Base-by-base conservation (phyloP, 2,329 filamentous ascomycete species). In the Verticillium longisporum region DNA sequence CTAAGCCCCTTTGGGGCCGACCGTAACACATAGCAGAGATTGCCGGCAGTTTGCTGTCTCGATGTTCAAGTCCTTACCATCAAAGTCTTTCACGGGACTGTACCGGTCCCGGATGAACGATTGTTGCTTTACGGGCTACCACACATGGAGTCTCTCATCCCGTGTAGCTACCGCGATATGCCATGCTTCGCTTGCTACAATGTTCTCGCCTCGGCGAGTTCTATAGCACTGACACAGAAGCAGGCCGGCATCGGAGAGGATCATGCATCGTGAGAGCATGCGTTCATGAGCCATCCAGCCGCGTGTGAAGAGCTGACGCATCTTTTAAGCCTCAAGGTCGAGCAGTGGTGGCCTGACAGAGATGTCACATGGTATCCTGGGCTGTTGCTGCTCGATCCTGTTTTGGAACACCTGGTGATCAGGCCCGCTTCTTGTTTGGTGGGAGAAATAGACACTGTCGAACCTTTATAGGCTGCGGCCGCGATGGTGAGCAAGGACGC, bases 201-300 rank as follows among this genome's bases (percentile, higher is more conserved):
- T 14, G 38, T 41, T 14, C 38, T 41, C 38, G 38, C 38, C 38
- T 2, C 6, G 6, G 11, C 14, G 38, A 41, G 38, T n/a, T n/a
- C 14, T 41, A 6, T 56, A 45, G n/a, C 64, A 66, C 34, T 66
- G 61, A 61, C 61, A 64, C 6, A 56, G 57, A 33, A 63, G 34
- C 34, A 63, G 59, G 5, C 50, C 18, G n/a, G 54, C 57, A 3
- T 55, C 37, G 13, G 70, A 73, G 38, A 73, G 70, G 0, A 73
- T 62, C 1, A 71, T 63, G 0, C 69, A 55, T 1, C 68, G 67
- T 0, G 70, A 68, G 4, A 73, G 36, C 0, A 70, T 45, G 2
- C 71, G 67, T 14, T 73, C 71, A 1, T 73, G 71, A 3, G 71
- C 68, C 2, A 67, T 67, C 71, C 71, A 73, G 0, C 67, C 71